Evolutionary conservation across 768 basidiomycete genomes (phyloP).

Genomic region (Lentinus brumalis): DNA sequence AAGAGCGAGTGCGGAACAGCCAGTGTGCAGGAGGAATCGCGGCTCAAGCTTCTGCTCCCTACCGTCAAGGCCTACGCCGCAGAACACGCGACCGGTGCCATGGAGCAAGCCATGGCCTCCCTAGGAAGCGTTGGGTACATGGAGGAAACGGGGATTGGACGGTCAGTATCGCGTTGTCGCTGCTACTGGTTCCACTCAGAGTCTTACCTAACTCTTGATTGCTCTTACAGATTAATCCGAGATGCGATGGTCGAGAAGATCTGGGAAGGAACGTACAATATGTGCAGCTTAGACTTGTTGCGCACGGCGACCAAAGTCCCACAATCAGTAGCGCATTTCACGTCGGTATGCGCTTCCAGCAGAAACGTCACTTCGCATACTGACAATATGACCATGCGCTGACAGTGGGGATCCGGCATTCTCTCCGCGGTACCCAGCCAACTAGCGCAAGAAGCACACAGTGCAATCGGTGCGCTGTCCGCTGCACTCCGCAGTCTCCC

Average conservation of each 20-base stretch:
- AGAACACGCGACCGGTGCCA: constrained; percentile 59
- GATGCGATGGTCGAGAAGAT: constrained; percentile 79
- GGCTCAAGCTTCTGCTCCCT: constrained; percentile 68
- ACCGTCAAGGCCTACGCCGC: constrained; percentile 71
- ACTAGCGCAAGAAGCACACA: neutral
- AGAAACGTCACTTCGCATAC: constrained; percentile 31
- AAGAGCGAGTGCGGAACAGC: constrained; percentile 60
- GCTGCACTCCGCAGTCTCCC: neutral
- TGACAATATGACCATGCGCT: constrained; percentile 27
- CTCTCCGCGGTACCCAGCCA: neutral
- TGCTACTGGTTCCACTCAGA: no score
- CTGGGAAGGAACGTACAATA: constrained; percentile 77
- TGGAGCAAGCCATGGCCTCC: constrained; percentile 75
- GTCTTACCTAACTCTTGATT: no score
- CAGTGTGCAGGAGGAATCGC: constrained; percentile 48
- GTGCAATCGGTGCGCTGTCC: neutral
- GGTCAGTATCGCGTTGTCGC: constrained; percentile 33
- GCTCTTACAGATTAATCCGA: constrained; percentile 44
- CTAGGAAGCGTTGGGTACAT: constrained; percentile 82
- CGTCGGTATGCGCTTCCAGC: constrained; percentile 47
- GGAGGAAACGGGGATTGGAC: constrained; percentile 76
- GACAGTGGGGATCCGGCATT: constrained; percentile 1
- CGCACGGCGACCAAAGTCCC: constrained; percentile 50
- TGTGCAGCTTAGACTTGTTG: constrained; percentile 67
- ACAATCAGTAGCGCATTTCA: constrained; percentile 46